Evolutionary conservation across 2,329 filamentous ascomycete genomes (phyloP).

Genomic region (Ceratocystiopsis minuta): DNA sequence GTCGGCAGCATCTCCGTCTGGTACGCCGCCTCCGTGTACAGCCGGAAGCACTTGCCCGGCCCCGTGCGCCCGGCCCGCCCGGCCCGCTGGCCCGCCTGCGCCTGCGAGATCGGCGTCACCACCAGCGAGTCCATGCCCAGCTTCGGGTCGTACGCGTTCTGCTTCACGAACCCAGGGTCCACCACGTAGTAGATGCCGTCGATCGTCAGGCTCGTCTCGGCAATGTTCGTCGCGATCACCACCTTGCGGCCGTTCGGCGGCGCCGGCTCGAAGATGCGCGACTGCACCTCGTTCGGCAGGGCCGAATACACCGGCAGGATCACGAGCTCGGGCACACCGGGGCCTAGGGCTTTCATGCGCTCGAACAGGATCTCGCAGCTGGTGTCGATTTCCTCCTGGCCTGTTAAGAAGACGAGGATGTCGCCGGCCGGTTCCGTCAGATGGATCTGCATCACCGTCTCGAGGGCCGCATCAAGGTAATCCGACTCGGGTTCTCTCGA

Average conservation of each 20-base stretch:
- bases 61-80: constrained; percentile 87
- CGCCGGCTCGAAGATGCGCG: constrained; percentile 83
- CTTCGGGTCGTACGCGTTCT: constrained; percentile 92
- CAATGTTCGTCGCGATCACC: constrained; percentile 95
- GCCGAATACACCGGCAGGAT: constrained; percentile 94
- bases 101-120: constrained; percentile 90
- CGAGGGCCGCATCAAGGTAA: constrained; percentile 83
- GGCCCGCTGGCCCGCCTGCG: constrained; percentile 85
- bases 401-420: constrained; percentile 91
- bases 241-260: constrained; percentile 77
- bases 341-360: constrained; percentile 87
- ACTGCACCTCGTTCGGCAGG: constrained; percentile 84
- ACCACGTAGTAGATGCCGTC: constrained; percentile 96
- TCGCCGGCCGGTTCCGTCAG: constrained; percentile 82
- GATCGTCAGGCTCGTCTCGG: constrained; percentile 94
- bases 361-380: constrained; percentile 84
- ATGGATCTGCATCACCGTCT: constrained; percentile 97
- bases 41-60: constrained; percentile 84
- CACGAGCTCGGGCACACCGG: constrained; percentile 76
- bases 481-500: constrained; percentile 89
- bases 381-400: constrained; percentile 95
- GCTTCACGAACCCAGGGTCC: constrained; percentile 93
- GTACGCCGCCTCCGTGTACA: constrained; percentile 91
- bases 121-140: constrained; percentile 94
- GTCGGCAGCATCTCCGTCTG: constrained; percentile 95